Base-by-base conservation (phyloP, 2,329 filamentous ascomycete species). In the Rutstroemia sp. region DNA sequence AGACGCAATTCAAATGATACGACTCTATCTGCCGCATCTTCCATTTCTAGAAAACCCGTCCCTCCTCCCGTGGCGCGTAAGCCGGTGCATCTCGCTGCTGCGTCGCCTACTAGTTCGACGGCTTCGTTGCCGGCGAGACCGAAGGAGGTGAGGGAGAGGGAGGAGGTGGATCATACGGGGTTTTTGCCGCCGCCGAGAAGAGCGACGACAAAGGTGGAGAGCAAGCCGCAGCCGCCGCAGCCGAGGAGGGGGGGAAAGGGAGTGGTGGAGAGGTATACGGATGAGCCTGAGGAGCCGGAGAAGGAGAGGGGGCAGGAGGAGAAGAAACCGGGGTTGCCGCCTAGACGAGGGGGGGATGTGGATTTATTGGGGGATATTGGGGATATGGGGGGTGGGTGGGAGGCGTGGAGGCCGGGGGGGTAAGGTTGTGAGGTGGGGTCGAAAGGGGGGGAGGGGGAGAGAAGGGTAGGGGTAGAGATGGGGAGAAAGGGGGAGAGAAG, bases 21-120 rank as follows among this genome's bases (percentile, higher is more conserved):
- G 19, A 65, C 58, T n/a, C 19, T 14, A 2, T 61, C 57, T 21
- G 65, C 66, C 1, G 14, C 39, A n/a, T 61, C 57, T 25, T 65
- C 66, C 1, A 53, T 60, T 16, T 61, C 63, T 8, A 65, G 66
- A 39, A 69, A 67, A 56, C 61, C 61, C 4, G 57, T 66, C n/a
- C 69, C 69, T 30, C 69, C 17, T 9, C 53, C 68, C 1, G 58
- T 70, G 2, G 67, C 62, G 6, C 62, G 61, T 25, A 71, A 71
- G 56, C 69, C 69, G 16, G 50, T 66, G 6, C 67, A 70, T 56
- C 62, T 71, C 14, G 63, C 62, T 27, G 58, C 61, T 5, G 30
- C 30, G 30, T 61, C 63, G 12, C 60, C 63, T 5, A 57, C 63
- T 16, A 9, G 62, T 7, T 63, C 64, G 6, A 54, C 47, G 4